These are phyloP conservation scores for Phytopythium sindhum DNA, from an alignment of 352 stramenopile genomes.

Conservation along the genomic window DNA sequence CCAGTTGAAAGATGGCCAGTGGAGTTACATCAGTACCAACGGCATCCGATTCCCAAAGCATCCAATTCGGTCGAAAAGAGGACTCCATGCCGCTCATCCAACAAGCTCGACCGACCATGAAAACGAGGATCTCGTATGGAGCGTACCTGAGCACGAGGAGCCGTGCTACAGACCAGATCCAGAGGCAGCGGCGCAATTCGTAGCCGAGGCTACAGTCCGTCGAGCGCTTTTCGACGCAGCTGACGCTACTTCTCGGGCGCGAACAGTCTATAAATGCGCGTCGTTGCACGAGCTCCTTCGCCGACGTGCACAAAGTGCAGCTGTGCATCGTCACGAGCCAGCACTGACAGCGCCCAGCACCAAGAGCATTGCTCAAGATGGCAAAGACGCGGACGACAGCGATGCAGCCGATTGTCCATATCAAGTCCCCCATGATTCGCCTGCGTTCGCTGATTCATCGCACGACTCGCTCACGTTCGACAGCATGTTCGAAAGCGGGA, in stretches of 20 bases:
- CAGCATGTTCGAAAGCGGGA: constrained; percentile 91
- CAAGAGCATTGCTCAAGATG: background rate
- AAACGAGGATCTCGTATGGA: constrained; percentile 24
- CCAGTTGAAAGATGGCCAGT: constrained; percentile 25
- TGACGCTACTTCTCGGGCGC: constrained; percentile 31
- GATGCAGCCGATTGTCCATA: constrained; percentile 24
- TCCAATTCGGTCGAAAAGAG: constrained; percentile 17
- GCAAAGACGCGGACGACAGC: background rate
- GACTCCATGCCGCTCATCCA: background rate
- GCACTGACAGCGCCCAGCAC: too few relatives aligned
- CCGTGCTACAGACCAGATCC: constrained; percentile 14
- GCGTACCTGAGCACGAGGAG: constrained; percentile 21
- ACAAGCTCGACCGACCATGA: background rate
- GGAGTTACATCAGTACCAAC: constrained; percentile 22
- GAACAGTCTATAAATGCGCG: constrained; percentile 56
- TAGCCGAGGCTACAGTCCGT: constrained; percentile 17
- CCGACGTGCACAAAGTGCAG: constrained; percentile 7
- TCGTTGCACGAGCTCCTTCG: constrained; percentile 21
- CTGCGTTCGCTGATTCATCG: constrained; percentile 11
- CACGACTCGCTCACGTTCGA: constrained; percentile 78
- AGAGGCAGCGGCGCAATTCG: constrained; percentile 12
- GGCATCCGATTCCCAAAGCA: constrained; percentile 32
- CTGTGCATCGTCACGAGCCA: background rate
- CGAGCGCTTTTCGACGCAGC: constrained; percentile 32
- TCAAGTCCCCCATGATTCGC: constrained; percentile 24